phyloP scores from a whole-genome alignment of 2,329 filamentous ascomycete species.

The Myriosclerotinia duriaeana region DNA sequence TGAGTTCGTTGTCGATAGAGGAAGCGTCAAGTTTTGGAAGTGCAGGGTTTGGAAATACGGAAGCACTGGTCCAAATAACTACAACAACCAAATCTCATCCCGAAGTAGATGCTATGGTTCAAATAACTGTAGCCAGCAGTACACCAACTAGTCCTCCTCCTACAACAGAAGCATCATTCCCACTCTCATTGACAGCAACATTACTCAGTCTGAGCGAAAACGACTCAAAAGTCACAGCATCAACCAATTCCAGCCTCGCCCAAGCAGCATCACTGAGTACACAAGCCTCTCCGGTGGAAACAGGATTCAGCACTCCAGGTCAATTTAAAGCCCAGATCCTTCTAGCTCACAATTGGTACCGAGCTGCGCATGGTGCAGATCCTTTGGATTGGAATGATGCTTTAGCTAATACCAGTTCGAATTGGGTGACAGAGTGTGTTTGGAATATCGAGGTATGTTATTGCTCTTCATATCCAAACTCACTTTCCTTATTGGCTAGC shows the following conservation, averaged over 20 bases:
- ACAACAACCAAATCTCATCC: too few species aligned
- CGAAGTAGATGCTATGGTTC: too few species aligned
- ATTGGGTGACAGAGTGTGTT: neutral
- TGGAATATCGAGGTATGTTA: constrained; percentile 6
- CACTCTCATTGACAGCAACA: neutral
- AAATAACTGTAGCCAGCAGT: too few species aligned
- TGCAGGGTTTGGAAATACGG: neutral
- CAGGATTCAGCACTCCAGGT: neutral
- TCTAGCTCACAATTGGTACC: constrained; percentile 4
- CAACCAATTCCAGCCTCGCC: neutral
- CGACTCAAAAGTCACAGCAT: neutral
- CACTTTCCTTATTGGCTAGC: fast-evolving
- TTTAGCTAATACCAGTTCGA: neutral
- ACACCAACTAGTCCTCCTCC: neutral
- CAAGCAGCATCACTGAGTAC: neutral
- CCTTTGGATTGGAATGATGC: constrained; percentile 7
- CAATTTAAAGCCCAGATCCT: constrained; percentile 6
- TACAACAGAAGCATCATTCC: neutral
- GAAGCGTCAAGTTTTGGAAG: too few species aligned
- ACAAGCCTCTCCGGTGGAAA: neutral
- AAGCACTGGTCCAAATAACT: neutral
- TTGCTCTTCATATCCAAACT: too few species aligned
- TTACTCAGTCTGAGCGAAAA: neutral
- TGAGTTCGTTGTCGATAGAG: neutral
- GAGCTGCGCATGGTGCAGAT: neutral